Percentiles rank a stretch among this genome's conserved stretches.
These are phyloP conservation scores for Macrocybe gigantea DNA, from an alignment of 768 basidiomycete genomes.

Conservation along the genomic window DNA sequence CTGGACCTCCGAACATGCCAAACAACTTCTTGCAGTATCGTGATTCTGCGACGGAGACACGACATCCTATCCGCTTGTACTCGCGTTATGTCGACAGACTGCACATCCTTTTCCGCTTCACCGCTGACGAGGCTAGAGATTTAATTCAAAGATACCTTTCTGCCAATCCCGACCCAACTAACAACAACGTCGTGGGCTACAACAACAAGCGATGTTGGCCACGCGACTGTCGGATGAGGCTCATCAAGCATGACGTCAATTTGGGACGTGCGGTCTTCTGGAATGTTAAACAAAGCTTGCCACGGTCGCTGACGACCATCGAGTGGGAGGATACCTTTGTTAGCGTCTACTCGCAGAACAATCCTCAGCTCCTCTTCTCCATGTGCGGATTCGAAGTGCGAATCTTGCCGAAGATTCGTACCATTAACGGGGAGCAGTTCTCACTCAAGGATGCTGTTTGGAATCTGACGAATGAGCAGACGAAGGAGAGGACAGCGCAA, in stretches of 20 bases:
- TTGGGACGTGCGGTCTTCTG: constrained; percentile 97
- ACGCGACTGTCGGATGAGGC: constrained; percentile 95
- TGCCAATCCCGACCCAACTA: constrained; percentile 96
- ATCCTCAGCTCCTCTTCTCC: constrained; percentile 95
- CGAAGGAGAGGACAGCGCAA: constrained; percentile 96
- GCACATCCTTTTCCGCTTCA: constrained; percentile 96
- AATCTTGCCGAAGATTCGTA: constrained; percentile 93
- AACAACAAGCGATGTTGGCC: constrained; percentile 99
- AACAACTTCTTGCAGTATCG: constrained; percentile 99
- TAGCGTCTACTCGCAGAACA: constrained; percentile 95
- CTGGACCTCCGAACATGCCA: constrained; percentile 94
- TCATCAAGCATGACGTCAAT: constrained; percentile 99
- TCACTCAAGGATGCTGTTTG: constrained; percentile 94
- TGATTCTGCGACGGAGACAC: constrained; percentile 90
- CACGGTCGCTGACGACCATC: constrained; percentile 93
- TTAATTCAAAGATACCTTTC: constrained; percentile 97
- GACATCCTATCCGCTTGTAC: constrained; percentile 97
- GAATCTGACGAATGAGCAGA: constrained; percentile 96
- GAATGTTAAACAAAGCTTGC: constrained; percentile 98
- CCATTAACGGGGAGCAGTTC: constrained; percentile 94
- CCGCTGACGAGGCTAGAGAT: constrained; percentile 94
- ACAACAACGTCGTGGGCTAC: constrained; percentile 98
- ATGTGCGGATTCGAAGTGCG: constrained; percentile 99
- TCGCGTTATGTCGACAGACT: constrained; percentile 94
- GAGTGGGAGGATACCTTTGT: constrained; percentile 99